Conservation (phyloP, 805 yeast species). For the Cyberlindnera euphorbiiphila region DNA sequence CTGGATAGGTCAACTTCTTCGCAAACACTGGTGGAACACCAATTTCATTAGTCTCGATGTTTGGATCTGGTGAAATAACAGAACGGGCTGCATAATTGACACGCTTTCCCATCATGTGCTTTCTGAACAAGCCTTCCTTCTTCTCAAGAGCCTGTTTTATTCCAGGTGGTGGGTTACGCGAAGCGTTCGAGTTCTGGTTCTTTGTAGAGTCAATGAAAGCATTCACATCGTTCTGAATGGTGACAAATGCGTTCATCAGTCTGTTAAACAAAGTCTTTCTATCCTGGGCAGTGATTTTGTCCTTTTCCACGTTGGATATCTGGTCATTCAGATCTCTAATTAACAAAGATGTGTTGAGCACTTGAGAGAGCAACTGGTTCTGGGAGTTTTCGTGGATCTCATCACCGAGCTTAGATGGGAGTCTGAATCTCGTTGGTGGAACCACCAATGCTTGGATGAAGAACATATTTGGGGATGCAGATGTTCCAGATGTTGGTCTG, state of each 20-base stretch:
- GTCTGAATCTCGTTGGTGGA: slow-evolving; percentile 94
- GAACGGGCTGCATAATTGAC: slow-evolving; percentile 99
- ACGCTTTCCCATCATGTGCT: slow-evolving; percentile 99
- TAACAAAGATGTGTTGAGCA: slow-evolving; percentile 72
- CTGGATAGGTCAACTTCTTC: slow-evolving; percentile 91
- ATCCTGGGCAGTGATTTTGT: slow-evolving; percentile 60
- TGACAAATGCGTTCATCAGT: slow-evolving; percentile 93
- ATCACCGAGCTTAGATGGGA: slow-evolving; percentile 96
- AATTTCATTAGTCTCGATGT: slow-evolving; percentile 93
- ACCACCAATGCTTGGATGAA: slow-evolving; percentile 86
- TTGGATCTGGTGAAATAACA: slow-evolving; percentile 98
- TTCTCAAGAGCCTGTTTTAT: slow-evolving; percentile 96
- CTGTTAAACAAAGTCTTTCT: slow-evolving; percentile 77
- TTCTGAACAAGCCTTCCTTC: slow-evolving; percentile 97
- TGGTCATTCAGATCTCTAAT: slow-evolving; percentile 90
- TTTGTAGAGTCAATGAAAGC: slow-evolving; percentile 90
- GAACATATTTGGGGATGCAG: slow-evolving; percentile 72
- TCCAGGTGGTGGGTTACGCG: slow-evolving; percentile 80
- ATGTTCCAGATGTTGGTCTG: slow-evolving; percentile 53
- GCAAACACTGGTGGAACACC: slow-evolving; percentile 99
- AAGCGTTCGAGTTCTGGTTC: slow-evolving; percentile 66
- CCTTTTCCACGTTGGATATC: slow-evolving; percentile 57
- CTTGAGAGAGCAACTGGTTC: slow-evolving; percentile 79
- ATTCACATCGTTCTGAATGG: slow-evolving; percentile 92
- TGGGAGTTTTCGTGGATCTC: slow-evolving; percentile 93